phyloP scores from a whole-genome alignment of 495 filamentous ascomycete genomes.

The Penicillium verhagenii region DNA sequence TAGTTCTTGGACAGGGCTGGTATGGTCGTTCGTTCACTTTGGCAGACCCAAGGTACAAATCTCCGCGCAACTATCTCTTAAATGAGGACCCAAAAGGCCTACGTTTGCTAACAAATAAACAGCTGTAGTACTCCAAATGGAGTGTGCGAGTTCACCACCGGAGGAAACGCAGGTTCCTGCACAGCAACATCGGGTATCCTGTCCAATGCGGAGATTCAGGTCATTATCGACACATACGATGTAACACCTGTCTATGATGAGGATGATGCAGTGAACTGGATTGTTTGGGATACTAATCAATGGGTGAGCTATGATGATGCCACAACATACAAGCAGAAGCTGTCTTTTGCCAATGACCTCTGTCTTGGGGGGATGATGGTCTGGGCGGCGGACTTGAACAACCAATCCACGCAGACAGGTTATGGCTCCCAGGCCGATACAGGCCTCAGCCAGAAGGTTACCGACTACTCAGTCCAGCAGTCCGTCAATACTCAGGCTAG shows the following conservation, averaged over 20 bases:
- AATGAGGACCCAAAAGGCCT: no score
- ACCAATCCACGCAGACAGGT: not conserved
- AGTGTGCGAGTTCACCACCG: not conserved
- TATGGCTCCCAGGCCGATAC: not conserved
- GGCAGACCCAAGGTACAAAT: conserved; percentile 3
- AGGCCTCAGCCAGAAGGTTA: not conserved
- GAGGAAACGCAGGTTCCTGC: conserved; percentile 3
- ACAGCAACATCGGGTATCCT: conserved; percentile 1
- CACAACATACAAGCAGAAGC: conserved; percentile 1
- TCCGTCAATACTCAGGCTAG: not conserved
- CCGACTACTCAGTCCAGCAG: not conserved
- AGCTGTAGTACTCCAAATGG: not conserved
- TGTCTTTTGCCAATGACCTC: not conserved
- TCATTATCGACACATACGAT: not conserved
- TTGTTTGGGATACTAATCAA: not conserved
- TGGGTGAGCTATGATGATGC: conserved; percentile 10
- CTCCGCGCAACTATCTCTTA: no score
- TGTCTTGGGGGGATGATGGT: conserved; percentile 4
- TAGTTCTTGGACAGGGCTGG: conserved; percentile 35
- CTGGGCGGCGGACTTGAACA: conserved; percentile 6
- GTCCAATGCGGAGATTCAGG: conserved; percentile 1
- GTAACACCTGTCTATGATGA: not conserved
- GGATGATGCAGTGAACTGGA: conserved; percentile 1
- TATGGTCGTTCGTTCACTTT: conserved; percentile 34
- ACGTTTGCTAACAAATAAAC: not conserved